These are phyloP conservation scores for Lolium multiflorum DNA, from an alignment of 176 grass and related monocot genomes.

Conservation along the genomic window DNA sequence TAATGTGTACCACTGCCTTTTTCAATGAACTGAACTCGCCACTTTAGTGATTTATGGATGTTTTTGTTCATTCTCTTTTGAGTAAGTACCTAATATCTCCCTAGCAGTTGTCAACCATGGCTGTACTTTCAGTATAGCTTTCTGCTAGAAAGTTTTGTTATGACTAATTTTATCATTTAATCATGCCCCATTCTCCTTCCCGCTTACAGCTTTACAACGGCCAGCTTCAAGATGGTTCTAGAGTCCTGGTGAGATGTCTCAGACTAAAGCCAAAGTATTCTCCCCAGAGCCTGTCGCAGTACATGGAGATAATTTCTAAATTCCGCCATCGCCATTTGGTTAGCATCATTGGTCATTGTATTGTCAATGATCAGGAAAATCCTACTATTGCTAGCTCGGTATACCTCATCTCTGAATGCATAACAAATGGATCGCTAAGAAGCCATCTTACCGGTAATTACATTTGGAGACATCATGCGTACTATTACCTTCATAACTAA, in stretches of 20 bases:
- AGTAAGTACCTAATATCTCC: not conserved
- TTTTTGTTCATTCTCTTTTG: slow-evolving; percentile 24
- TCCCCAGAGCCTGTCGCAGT: slow-evolving; percentile 62
- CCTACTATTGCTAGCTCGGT: slow-evolving; percentile 46
- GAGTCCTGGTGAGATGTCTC: slow-evolving; percentile 67
- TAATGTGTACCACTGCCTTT: not conserved
- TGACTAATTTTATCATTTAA: not conserved
- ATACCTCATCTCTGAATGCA: slow-evolving; percentile 69
- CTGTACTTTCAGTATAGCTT: not conserved
- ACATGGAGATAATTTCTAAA: slow-evolving; percentile 81
- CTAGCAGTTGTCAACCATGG: not conserved
- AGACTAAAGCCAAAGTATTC: slow-evolving; percentile 78
- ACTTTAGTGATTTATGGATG: slow-evolving; percentile 4
- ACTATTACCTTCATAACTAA: not conserved
- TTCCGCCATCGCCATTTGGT: slow-evolving; percentile 85
- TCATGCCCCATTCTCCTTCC: not conserved
- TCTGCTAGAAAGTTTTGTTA: too few species aligned
- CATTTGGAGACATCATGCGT: not conserved
- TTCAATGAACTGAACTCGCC: not conserved
- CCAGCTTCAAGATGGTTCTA: slow-evolving; percentile 75
- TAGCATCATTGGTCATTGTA: slow-evolving; percentile 84
- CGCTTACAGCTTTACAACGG: slow-evolving; percentile 62
- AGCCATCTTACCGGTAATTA: slow-evolving; percentile 78
- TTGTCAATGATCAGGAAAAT: slow-evolving; percentile 55
- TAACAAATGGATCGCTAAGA: slow-evolving; percentile 80